Evolutionary conservation across 352 stramenopile species (phyloP).

Genomic region (Pythium scleroteichum): DNA sequence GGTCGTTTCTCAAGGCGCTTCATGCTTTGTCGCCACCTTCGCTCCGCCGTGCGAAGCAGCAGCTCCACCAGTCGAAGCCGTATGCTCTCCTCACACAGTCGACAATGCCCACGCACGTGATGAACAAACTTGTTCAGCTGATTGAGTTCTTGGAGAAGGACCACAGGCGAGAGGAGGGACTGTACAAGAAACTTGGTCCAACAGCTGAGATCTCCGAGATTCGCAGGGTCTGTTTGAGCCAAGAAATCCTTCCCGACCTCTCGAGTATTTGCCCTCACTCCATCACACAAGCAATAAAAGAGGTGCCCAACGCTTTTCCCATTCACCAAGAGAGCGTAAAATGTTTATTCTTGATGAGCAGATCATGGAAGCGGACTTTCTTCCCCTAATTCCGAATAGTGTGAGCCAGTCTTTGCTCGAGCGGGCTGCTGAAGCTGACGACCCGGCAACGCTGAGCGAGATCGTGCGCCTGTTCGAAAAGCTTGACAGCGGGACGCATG

Average conservation of each 20-base stretch:
- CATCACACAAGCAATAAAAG: slow-evolving; percentile 45
- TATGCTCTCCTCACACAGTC: too few species aligned
- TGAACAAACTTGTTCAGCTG: slow-evolving; percentile 39
- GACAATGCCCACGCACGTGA: slow-evolving; percentile 35
- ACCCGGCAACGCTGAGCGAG: neutral
- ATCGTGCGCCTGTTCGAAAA: slow-evolving; percentile 39
- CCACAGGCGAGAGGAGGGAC: slow-evolving; percentile 42
- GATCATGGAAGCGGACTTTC: slow-evolving; percentile 42
- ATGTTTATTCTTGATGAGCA: too few species aligned
- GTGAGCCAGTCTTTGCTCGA: slow-evolving; percentile 43
- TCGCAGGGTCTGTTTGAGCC: neutral
- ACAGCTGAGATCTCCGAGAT: slow-evolving; percentile 18
- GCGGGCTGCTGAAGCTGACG: slow-evolving; percentile 1
- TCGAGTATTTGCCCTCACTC: slow-evolving; percentile 43
- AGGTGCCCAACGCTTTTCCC: slow-evolving; percentile 21
- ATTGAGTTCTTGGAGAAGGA: slow-evolving; percentile 51
- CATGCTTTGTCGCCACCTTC: slow-evolving; percentile 22
- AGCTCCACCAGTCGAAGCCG: neutral
- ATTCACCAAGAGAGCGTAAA: too few species aligned
- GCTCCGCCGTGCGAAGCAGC: slow-evolving; percentile 12
- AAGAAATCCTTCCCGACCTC: slow-evolving; percentile 35
- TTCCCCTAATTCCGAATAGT: slow-evolving; percentile 41
- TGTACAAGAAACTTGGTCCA: slow-evolving; percentile 45
- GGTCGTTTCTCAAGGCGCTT: slow-evolving; percentile 19
- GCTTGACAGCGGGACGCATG: slow-evolving; percentile 34